A percentile compares a stretch with the other conserved stretches of the same genome.
phyloP scores from a whole-genome alignment of 805 yeast species.

The Brettanomyces anomalus region DNA sequence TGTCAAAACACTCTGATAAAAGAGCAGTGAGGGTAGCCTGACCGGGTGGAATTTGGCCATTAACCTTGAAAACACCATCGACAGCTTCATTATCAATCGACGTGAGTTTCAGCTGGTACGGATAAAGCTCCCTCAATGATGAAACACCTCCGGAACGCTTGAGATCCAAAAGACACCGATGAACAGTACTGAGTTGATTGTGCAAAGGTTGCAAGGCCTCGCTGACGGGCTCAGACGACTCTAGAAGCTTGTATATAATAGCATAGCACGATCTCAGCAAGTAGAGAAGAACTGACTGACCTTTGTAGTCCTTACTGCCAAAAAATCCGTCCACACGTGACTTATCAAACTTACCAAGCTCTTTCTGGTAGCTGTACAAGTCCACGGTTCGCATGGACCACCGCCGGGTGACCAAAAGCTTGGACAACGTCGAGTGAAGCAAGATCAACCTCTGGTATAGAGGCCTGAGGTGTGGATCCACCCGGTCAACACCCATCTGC shows the following conservation, averaged over 20 bases:
- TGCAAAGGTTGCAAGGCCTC: conserved; percentile 91
- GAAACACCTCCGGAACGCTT: conserved; percentile 89
- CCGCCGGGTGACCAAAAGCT: conserved; percentile 80
- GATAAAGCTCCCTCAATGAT: conserved; percentile 83
- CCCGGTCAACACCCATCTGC: conserved; percentile 34
- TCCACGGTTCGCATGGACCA: conserved; percentile 98
- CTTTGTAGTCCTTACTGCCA: conserved; percentile 31
- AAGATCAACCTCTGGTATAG: conserved; percentile 56
- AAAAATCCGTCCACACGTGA: conserved; percentile 53
- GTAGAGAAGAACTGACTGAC: conserved; percentile 60
- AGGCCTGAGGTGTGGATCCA: conserved; percentile 44
- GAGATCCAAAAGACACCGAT: conserved; percentile 82
- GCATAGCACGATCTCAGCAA: conserved; percentile 87
- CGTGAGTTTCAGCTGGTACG: conserved; percentile 90
- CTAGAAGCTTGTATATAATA: conserved; percentile 77
- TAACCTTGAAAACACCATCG: conserved; percentile 89
- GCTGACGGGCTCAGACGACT: conserved; percentile 89
- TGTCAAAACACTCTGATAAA: conserved; percentile 90
- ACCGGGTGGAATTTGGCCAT: conserved; percentile 91
- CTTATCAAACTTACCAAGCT: conserved; percentile 66
- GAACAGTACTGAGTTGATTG: conserved; percentile 86
- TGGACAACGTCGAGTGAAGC: conserved; percentile 68
- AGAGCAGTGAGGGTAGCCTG: conserved; percentile 92
- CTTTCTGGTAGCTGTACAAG: conserved; percentile 71
- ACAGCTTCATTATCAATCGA: conserved; percentile 76